Base-by-base conservation (phyloP, 1,284 basidiomycete species). In the Ustilago lituana region DNA sequence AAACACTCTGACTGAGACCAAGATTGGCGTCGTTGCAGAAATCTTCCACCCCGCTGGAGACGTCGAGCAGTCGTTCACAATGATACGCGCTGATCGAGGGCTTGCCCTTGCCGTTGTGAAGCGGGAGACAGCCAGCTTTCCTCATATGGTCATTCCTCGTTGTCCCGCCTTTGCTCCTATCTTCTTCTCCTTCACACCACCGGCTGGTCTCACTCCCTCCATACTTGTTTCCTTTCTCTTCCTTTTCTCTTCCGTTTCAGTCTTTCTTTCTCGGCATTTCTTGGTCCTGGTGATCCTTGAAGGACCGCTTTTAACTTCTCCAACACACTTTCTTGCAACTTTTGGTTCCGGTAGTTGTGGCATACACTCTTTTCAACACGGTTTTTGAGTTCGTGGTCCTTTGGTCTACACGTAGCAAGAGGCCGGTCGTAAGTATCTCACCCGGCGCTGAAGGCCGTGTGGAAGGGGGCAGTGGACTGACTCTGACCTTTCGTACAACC, bases 171-270 rank as follows among this genome's bases (percentile, higher is more conserved):
- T 31, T 12, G 35, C 39, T 49, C 8, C 54, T 43, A 46, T 29
- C 50, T 59, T 59, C 52, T 44, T 24, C 27, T 59, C 62, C 64
- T 56, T 58, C 58, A 58, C 53, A 67, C 53, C 58, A 62, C 64
- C 50, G 58, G 58, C 64, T 67, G 64, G 55, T 67, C 39, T 56
- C 58, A 46, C 24, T 55, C 33, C 45, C 57, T 47, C 23, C 38
- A 43, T 53, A 47, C 45, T 37, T 41, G 43, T 49, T 22, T 27
- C 19, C 12, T 31, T 23, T 27, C 31, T 22, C 39, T 12, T 35
- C 32, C 31, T 26, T 45, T 44, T 29, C 23, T 31, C 31, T 48
- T 52, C 32, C 35, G 32, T 49, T 67, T 49, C 56, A 23, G n/a
- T 46, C n/a, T 36, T 47, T 40, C 41, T 29, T 20, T 52, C 9